phyloP scores from a whole-genome alignment of 257 asterid genomes.

The Penstemon eatonii region DNA sequence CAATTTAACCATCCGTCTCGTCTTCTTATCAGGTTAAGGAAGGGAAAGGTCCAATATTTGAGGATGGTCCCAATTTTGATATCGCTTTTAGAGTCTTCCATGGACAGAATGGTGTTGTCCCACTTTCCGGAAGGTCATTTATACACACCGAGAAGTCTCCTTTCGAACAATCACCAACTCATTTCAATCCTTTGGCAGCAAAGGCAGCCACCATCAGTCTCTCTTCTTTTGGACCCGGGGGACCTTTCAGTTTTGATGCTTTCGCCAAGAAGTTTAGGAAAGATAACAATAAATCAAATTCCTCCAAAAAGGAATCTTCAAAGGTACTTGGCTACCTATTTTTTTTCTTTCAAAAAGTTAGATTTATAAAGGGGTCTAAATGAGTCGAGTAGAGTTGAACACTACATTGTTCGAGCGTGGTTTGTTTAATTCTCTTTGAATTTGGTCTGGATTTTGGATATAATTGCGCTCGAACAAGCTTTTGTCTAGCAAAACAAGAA shows the following conservation, averaged over 20 bases:
- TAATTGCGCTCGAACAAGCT: no score
- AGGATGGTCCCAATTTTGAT: slow-evolving; percentile 94
- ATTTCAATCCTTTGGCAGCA: slow-evolving; percentile 90
- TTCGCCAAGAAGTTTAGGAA: slow-evolving; percentile 69
- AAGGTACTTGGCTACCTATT: slow-evolving; percentile 39
- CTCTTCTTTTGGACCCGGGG: slow-evolving; percentile 81
- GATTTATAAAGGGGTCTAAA: no score
- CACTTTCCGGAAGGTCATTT: slow-evolving; percentile 66
- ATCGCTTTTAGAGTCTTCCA: slow-evolving; percentile 89
- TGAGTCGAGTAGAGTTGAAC: no score
- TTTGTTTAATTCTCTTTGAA: no score
- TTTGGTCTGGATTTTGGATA: no score
- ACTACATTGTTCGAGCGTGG: no score
- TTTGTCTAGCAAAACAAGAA: no score
- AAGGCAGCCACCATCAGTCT: slow-evolving; percentile 92
- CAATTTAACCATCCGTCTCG: no score
- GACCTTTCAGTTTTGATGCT: slow-evolving; percentile 86
- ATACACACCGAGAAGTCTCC: slow-evolving; percentile 41
- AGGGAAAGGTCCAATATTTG: slow-evolving; percentile 86
- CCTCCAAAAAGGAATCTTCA: slow-evolving; percentile 60
- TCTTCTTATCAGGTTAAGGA: slow-evolving; percentile 46
- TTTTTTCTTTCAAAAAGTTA: not conserved
- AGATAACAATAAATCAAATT: slow-evolving; percentile 47
- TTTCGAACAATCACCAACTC: slow-evolving; percentile 49
- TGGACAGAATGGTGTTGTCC: slow-evolving; percentile 94